Percentiles rank a stretch among this genome's conserved stretches.
phyloP scores from a whole-genome alignment of 2,329 filamentous ascomycete species.

The Botrytis hyacinthi region DNA sequence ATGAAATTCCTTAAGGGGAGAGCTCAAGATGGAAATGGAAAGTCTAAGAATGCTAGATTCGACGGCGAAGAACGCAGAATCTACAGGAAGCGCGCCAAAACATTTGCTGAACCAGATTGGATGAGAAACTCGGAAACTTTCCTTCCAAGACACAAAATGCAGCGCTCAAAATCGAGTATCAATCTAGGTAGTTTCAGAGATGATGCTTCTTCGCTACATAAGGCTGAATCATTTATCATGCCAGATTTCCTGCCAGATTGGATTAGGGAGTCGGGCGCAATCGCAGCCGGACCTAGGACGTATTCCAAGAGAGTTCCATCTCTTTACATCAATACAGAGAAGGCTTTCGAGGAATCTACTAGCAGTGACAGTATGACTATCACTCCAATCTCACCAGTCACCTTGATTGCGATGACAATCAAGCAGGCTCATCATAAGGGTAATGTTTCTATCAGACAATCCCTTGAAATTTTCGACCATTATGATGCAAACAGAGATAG shows the following conservation, averaged over 20 bases:
- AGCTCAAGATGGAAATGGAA: background rate
- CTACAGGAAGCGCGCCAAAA: too few relatives aligned
- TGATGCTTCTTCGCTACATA: background rate
- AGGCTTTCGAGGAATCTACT: too few relatives aligned
- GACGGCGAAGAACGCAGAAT: background rate
- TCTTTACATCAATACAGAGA: background rate
- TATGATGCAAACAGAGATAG: background rate
- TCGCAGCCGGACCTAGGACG: background rate
- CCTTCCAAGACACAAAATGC: background rate
- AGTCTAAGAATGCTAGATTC: background rate
- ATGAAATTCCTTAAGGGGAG: background rate
- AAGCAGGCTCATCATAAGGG: background rate
- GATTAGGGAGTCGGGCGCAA: background rate
- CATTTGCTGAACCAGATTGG: background rate
- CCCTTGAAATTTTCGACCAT: background rate
- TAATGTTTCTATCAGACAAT: background rate
- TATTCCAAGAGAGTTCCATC: too few relatives aligned
- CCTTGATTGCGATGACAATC: background rate
- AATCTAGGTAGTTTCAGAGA: background rate
- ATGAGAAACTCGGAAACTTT: fast-evolving
- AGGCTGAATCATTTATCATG: background rate
- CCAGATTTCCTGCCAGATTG: background rate
- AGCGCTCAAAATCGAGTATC: background rate
- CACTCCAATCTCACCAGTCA: background rate
- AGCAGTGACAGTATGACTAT: background rate